Evolutionary conservation across 192 early-diverging fungal species (phyloP), one percentile per base, ranked within the genome.

Genomic region (Backusella australiensis): DNA sequence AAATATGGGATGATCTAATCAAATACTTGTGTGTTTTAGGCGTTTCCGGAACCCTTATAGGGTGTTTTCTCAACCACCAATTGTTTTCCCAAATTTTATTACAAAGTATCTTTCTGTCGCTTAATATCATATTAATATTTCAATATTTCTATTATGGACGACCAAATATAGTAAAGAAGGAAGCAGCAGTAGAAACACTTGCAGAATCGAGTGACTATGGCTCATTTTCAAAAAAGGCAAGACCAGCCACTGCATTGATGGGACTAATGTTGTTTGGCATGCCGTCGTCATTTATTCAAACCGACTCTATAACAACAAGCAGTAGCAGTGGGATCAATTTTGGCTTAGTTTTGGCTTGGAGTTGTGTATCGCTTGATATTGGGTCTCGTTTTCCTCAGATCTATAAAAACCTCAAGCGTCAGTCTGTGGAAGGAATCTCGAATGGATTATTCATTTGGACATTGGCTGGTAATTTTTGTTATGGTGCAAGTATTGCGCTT

Each of bases 351-450:
- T 82, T 93, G 66, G 88, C 91, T 0, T 95, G 89, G 89, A 70
- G 83, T 6, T 92, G 92, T 76, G 86, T 85, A 0, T 34, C 82
- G 17, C 86, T 90, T 56, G 94, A 93, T 81, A 81, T 94, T 23
- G 81, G 86, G 1, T 91, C 90, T 23, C 87, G 93, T 7, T 80
- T 95, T 72, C 94, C 94, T 29, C 94, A 95, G 75, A 87, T 95
- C 53, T 89, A 84, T 82, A 88, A 86, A 65, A 95, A 94, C 52
- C 79, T 90, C 23, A 71, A 69, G 11, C 63, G 80, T 46, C 78
- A 84, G 59, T 93, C 93, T 4, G 87, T 89, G 8, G 81, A 91
- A 21, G 94, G 94, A 0, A 81, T 95, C 12, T 90, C 93, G 1
- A 85, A 93, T 23, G 75, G 80, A 11, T 88, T 94, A 88, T 92